Evolutionary conservation across 495 filamentous ascomycete genomes (phyloP), one percentile per base, ranked within the genome.

Genomic region (Glarea lozoyensis): DNA sequence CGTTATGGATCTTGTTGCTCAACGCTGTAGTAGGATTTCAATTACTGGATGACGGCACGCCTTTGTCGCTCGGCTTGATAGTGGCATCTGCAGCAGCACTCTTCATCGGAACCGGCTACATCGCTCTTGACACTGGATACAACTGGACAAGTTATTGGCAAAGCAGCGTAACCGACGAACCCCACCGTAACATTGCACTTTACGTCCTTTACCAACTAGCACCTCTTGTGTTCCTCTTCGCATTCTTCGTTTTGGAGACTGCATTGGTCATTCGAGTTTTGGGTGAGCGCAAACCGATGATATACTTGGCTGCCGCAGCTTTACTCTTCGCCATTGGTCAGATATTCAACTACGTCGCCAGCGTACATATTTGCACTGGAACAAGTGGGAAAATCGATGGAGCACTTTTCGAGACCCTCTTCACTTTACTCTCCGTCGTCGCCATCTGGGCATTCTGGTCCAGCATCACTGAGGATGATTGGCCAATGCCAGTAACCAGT

Each of bases 381-480:
- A 84, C 86, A 0, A 53, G 63, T 16, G 84, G 86, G 50, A 88
- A 84, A 56, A 94, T 99, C 54, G 87, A 99, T 56, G 92, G 92
- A 34, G 78, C 88, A 10, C 59, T 97, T 2, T 99, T 99, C 60
- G 79, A 95, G 61, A 96, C 90, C 0, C 68, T 95, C 13, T 96
- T 97, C 66, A 96, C 87, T 0, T 66, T 96, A 0, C 61, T 87
- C 11, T 70, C 89, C 2, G 88, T 97, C 6, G 72, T 83, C 11
- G 75, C 73, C 62, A 56, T 95, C 37, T 99, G 90, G 90, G 56
- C 84, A 49, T 99, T 99, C 70, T 97, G 93, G 92, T 90, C 86
- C 30, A 94, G 87, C 67, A 99, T 99, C 55, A 99, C 92, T 3
- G 92, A 99, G 65, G 92, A 99, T 56, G 90, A 96, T 66, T 99